phyloP scores from a whole-genome alignment of 768 basidiomycete genomes.

The Cystofilobasidium bisporidii region DNA sequence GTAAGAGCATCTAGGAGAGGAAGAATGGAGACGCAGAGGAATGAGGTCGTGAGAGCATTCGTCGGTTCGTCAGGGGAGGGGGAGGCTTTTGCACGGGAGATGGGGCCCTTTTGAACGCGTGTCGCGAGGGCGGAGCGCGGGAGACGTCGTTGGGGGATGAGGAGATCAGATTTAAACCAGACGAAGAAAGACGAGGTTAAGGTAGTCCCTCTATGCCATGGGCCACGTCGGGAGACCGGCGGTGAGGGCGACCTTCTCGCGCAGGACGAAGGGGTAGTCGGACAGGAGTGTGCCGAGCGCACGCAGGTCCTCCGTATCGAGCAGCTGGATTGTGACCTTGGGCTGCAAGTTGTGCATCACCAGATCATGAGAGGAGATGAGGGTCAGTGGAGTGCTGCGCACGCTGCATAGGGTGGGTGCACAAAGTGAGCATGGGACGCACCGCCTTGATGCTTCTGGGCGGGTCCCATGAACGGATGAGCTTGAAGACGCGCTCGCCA shows the following conservation, averaged over 20 bases:
- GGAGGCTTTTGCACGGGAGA: too few species aligned
- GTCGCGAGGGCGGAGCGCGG: too few species aligned
- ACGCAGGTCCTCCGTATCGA: slow-evolving; percentile 77
- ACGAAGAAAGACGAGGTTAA: too few species aligned
- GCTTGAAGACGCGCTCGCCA: slow-evolving; percentile 18
- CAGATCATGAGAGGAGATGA: background rate
- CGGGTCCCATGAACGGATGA: slow-evolving; percentile 9
- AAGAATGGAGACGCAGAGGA: too few species aligned
- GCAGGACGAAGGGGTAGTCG: slow-evolving; percentile 69
- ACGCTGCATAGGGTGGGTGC: background rate
- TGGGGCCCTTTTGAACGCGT: too few species aligned
- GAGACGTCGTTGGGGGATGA: too few species aligned
- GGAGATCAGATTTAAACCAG: too few species aligned
- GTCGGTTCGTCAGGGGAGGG: too few species aligned
- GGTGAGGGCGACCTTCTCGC: slow-evolving; percentile 51
- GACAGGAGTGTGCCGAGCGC: slow-evolving; percentile 78
- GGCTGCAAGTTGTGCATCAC: slow-evolving; percentile 67
- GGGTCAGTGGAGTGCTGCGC: slow-evolving; percentile 32
- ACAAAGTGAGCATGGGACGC: background rate
- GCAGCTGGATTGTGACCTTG: slow-evolving; percentile 69
- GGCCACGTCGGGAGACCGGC: background rate
- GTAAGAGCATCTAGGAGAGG: too few species aligned
- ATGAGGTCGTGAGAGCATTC: too few species aligned
- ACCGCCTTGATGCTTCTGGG: slow-evolving; percentile 15
- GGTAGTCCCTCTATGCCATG: too few species aligned